Percentiles rank a stretch among this genome's conserved stretches.
These are phyloP conservation scores for Cephalotrichum gorgonifer DNA, from an alignment of 2,329 filamentous ascomycete genomes.

Conservation along the genomic window DNA sequence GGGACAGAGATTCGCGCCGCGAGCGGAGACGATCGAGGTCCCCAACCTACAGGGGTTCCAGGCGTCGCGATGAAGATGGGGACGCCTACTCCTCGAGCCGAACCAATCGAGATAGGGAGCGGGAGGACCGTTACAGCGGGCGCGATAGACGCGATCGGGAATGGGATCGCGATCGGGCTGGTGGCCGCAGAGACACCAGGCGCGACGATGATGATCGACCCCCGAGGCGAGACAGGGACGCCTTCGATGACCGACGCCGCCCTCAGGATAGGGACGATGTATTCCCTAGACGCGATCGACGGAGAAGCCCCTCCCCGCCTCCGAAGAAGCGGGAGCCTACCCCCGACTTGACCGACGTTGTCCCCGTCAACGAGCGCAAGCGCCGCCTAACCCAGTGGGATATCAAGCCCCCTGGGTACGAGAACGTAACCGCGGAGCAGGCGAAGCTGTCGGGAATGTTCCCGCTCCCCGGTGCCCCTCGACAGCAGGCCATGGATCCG, in stretches of 20 bases:
- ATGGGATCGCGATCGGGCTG: constrained; percentile 62
- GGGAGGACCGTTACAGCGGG: constrained; percentile 80
- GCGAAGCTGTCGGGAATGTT: constrained; percentile 99
- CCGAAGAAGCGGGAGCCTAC: constrained; percentile 91
- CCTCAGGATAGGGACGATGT: constrained; percentile 29
- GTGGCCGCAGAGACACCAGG: constrained; percentile 47
- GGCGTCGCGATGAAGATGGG: constrained; percentile 66
- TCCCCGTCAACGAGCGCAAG: constrained; percentile 76
- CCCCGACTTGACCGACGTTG: constrained; percentile 80
- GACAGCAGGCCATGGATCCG: constrained; percentile 89
- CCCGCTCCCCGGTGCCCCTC: constrained; percentile 86
- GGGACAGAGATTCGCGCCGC: constrained; percentile 30
- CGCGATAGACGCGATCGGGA: constrained; percentile 61
- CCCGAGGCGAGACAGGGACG: constrained; percentile 42
- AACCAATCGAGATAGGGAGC: constrained; percentile 84
- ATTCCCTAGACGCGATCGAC: constrained; percentile 32
- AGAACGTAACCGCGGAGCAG: constrained; percentile 96
- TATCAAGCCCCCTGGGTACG: constrained; percentile 96
- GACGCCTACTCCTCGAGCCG: constrained; percentile 90
- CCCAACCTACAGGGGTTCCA: constrained; percentile 57
- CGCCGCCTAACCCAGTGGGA: constrained; percentile 97
- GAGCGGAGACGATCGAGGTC: constrained; percentile 77
- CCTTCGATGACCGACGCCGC: constrained; percentile 38
- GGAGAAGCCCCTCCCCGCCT: constrained; percentile 62
- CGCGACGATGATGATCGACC: constrained; percentile 55